Evolutionary conservation across 2,329 filamentous ascomycete species (phyloP).

Genomic region (Fonsecaea monophora): DNA sequence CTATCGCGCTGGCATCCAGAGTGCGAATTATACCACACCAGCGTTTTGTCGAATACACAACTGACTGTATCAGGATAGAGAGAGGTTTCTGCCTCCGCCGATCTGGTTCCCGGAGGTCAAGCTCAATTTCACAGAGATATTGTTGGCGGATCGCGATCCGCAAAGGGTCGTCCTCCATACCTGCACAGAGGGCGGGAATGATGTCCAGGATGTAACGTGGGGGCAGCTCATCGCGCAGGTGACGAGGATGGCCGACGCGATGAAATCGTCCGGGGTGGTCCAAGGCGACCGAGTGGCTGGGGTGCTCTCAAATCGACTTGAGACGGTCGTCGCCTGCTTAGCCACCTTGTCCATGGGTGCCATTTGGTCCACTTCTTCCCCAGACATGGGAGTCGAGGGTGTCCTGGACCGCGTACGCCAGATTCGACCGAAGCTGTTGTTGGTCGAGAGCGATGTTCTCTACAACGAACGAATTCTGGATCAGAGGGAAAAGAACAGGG

Average conservation of each 20-base stretch:
- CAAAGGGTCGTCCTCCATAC: conserved; percentile 72
- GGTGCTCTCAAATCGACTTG: conserved; percentile 74
- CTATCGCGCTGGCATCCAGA: neutral
- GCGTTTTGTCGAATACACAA: too few relatives aligned
- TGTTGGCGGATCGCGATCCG: conserved; percentile 50
- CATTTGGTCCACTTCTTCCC: conserved; percentile 76
- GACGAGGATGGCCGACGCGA: conserved; percentile 66
- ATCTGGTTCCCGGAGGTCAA: conserved; percentile 68
- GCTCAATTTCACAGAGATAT: conserved; percentile 46
- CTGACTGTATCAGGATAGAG: too few relatives aligned
- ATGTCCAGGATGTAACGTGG: conserved; percentile 66
- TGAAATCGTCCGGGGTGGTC: conserved; percentile 68
- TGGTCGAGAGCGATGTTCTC: conserved; percentile 77
- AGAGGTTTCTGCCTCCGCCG: neutral
- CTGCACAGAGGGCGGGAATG: conserved; percentile 50
- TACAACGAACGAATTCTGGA: conserved; percentile 80
- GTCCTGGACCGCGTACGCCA: conserved; percentile 77
- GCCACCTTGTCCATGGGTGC: conserved; percentile 73
- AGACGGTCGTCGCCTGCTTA: conserved; percentile 73
- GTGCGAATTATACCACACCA: neutral
- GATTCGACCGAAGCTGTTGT: conserved; percentile 76
- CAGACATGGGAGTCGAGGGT: conserved; percentile 80
- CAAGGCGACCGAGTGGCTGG: conserved; percentile 76
- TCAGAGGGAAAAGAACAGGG: conserved; percentile 70
- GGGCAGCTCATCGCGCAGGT: conserved; percentile 66